phyloP scores from a whole-genome alignment of 176 grass and related monocot species.

The Carex scoparia region DNA sequence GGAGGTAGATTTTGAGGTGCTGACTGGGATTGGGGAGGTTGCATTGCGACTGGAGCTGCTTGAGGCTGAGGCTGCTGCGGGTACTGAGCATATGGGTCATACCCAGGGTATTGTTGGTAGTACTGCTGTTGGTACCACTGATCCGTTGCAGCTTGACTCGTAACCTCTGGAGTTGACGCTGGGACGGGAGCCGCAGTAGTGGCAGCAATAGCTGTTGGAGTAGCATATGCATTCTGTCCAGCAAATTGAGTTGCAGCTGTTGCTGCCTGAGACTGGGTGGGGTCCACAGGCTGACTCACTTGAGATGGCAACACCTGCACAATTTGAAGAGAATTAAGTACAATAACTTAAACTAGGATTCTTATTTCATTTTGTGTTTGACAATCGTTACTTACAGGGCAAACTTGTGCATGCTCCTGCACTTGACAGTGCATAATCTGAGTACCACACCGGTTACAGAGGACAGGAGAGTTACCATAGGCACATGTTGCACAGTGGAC shows the following conservation, averaged over 20 bases:
- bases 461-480: constrained; percentile 86
- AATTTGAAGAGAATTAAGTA: background rate
- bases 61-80: constrained; percentile 43
- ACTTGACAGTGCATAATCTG: constrained; percentile 97
- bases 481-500: constrained; percentile 59
- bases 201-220: constrained; percentile 32
- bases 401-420: constrained; percentile 92
- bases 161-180: constrained; percentile 28
- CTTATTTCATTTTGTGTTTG: background rate
- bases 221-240: constrained; percentile 34
- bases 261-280: constrained; percentile 34
- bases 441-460: constrained; percentile 80
- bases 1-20: constrained; percentile 27
- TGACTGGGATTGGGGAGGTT: constrained; percentile 38
- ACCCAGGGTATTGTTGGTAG: constrained; percentile 77
- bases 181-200: constrained; percentile 13
- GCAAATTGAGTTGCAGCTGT: constrained; percentile 30
- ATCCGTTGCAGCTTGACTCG: constrained; percentile 46
- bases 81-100: constrained; percentile 60
- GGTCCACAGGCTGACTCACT: constrained; percentile 44
- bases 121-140: constrained; percentile 91
- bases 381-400: constrained; percentile 52
- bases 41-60: background rate
- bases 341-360: constrained; percentile 11
- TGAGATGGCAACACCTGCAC: constrained; percentile 64